These are phyloP conservation scores for Pulveroboletus sp. DNA, from an alignment of 768 basidiomycete genomes.

Conservation along the genomic window DNA sequence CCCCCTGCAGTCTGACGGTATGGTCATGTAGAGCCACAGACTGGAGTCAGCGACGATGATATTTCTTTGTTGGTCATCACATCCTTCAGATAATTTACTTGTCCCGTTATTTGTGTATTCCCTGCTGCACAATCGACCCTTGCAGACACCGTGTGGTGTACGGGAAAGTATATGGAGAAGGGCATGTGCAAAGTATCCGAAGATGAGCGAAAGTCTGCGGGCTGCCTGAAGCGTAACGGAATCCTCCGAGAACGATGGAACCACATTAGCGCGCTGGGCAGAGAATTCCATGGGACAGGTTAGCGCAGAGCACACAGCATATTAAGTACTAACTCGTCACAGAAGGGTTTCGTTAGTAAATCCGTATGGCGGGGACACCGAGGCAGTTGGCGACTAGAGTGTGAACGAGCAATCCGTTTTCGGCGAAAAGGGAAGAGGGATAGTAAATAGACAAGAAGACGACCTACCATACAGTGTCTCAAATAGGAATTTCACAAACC, in stretches of 20 bases:
- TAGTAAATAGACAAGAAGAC: too few species aligned
- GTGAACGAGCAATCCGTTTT: too few species aligned
- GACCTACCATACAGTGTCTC: too few species aligned
- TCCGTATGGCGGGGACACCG: neutral
- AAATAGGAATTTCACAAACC: too few species aligned
- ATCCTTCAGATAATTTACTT: neutral
- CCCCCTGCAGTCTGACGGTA: constrained; percentile 14
- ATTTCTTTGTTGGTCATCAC: neutral
- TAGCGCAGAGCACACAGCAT: neutral
- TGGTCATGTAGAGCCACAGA: constrained; percentile 18
- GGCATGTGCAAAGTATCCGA: neutral
- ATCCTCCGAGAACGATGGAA: neutral
- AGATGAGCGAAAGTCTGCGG: too few species aligned
- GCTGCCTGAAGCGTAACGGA: too few species aligned
- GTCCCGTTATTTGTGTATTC: neutral
- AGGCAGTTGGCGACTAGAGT: too few species aligned
- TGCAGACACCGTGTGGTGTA: neutral
- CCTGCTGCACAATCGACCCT: neutral
- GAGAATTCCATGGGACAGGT: too few species aligned
- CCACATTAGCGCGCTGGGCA: neutral
- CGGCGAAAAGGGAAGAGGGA: too few species aligned
- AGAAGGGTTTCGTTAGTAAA: neutral
- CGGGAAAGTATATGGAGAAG: neutral
- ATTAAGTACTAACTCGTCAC: too few species aligned
- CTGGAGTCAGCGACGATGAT: neutral